Conservation (phyloP, 192 early-diverging fungal species). For the Backusella macrospora region DNA sequence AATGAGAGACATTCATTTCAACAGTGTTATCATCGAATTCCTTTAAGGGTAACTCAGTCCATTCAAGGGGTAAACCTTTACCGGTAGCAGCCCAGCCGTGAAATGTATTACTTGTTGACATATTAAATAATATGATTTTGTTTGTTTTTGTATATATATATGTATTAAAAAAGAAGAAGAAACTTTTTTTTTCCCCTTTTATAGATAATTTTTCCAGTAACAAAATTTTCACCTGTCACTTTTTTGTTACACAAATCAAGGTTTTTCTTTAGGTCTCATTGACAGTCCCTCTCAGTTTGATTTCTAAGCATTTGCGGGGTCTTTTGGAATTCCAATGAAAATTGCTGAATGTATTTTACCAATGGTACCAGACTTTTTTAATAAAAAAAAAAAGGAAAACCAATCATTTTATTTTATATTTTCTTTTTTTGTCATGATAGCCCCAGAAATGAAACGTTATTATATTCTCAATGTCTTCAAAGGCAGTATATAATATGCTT, state of each 20-base stretch:
- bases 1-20: constrained; percentile 57
- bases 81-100: constrained; percentile 31
- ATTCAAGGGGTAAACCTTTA: constrained; percentile 34
- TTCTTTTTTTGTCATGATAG: too few species aligned
- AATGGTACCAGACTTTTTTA: too few species aligned
- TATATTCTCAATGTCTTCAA: too few species aligned
- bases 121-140: background rate
- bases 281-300: background rate
- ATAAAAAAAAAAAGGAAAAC: too few species aligned
- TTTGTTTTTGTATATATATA: constrained; percentile 9
- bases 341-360: too few species aligned
- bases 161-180: background rate
- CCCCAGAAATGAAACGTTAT: too few species aligned
- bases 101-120: constrained; percentile 25
- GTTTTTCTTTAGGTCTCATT: constrained; percentile 4
- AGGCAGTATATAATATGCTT: too few species aligned
- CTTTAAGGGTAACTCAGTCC: constrained; percentile 36
- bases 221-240: constrained; percentile 4
- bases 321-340: too few species aligned
- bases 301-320: constrained; percentile 6
- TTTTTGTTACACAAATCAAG: background rate
- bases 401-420: too few species aligned
- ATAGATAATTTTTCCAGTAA: background rate
- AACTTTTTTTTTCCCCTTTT: background rate
- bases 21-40: constrained; percentile 46